Percentiles rank a stretch among this genome's conserved stretches.
phyloP scores from a whole-genome alignment of 352 stramenopile genomes.

The Chrysophaeum taylorii region DNA sequence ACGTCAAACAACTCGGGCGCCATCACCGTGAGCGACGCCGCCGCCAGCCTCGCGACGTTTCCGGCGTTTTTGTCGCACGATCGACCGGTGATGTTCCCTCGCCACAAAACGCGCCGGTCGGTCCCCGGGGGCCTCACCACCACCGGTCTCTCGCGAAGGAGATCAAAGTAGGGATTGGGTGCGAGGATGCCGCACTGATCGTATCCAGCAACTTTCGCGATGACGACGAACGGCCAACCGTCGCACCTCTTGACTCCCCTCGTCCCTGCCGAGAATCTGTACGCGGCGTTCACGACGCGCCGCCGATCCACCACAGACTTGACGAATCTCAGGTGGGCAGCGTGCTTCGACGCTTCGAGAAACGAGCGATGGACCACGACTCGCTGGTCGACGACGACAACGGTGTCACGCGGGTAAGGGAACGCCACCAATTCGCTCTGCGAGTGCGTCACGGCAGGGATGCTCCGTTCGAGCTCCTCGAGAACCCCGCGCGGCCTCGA shows the following conservation, averaged over 20 bases:
- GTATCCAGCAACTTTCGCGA: neutral
- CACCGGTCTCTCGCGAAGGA: too few species aligned
- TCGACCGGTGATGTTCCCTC: neutral
- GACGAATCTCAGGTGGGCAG: neutral
- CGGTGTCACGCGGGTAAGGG: too few species aligned
- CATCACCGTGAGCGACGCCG: neutral
- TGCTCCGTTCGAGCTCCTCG: too few species aligned
- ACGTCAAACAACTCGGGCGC: neutral
- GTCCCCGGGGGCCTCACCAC: too few species aligned
- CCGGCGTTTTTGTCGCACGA: neutral
- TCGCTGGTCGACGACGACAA: neutral
- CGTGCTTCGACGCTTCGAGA: neutral
- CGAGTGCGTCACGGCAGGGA: too few species aligned
- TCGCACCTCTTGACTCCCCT: neutral
- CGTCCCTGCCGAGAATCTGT: neutral
- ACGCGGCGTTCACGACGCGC: neutral
- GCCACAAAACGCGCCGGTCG: neutral
- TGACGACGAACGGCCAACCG: neutral
- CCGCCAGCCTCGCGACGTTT: neutral
- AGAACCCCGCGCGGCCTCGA: too few species aligned
- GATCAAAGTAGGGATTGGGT: constrained; percentile 3
- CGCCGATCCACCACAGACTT: neutral
- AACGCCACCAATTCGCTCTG: too few species aligned
- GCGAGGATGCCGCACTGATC: constrained; percentile 4
- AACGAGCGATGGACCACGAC: neutral